Evolutionary conservation across 495 filamentous ascomycete genomes (phyloP).

Genomic region (Annulohypoxylon maeteangense): DNA sequence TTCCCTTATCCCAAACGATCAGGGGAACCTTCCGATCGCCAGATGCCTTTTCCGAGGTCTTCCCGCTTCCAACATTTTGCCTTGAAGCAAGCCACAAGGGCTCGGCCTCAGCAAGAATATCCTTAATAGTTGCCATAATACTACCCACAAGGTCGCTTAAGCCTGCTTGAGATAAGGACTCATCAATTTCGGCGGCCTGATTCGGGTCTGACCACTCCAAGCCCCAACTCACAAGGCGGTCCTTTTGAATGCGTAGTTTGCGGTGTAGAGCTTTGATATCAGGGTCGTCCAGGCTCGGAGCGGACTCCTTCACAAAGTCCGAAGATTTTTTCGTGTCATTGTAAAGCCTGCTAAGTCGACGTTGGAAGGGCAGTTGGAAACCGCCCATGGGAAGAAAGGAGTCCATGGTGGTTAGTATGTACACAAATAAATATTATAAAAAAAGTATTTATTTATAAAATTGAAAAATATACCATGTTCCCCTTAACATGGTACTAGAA

Average conservation of each 20-base stretch:
- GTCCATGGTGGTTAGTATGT: constrained; percentile 52
- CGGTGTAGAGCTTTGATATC: constrained; percentile 66
- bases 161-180: constrained; percentile 82
- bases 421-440: not conserved
- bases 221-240: constrained; percentile 86
- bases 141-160: constrained; percentile 87
- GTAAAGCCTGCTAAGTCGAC: constrained; percentile 87
- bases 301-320: constrained; percentile 80
- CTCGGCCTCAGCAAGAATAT: constrained; percentile 86
- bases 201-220: constrained; percentile 85
- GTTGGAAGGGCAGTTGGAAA: constrained; percentile 65
- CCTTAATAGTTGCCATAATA: constrained; percentile 89
- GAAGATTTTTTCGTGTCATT: constrained; percentile 91
- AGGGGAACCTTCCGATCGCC: constrained; percentile 58
- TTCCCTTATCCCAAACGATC: constrained; percentile 67
- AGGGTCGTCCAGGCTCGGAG: constrained; percentile 65
- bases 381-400: constrained; percentile 57
- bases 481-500: not conserved
- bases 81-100: constrained; percentile 70
- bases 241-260: constrained; percentile 72
- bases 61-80: constrained; percentile 56
- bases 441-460: not conserved
- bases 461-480: not conserved
- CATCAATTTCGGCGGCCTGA: constrained; percentile 81
- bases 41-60: constrained; percentile 48